Percentiles rank a stretch among this genome's conserved stretches.
Evolutionary conservation across 1,284 basidiomycete species (phyloP).

Genomic region (Sanghuangporus weigelae): DNA sequence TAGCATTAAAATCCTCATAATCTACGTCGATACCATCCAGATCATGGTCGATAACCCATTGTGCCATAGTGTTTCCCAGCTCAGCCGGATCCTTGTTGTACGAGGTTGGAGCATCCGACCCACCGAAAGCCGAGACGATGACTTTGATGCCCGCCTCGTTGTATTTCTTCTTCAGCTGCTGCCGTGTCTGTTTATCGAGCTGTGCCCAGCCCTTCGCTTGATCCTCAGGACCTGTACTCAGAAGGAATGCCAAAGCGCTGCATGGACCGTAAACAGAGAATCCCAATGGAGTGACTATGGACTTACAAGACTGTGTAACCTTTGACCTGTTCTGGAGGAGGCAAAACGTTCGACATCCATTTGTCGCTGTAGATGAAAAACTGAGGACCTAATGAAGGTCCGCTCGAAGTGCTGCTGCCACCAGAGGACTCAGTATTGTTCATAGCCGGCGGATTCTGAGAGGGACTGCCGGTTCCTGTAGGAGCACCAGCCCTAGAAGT

Average conservation of each 20-base stretch:
- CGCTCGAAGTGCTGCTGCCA: background rate
- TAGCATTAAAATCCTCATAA: conserved; percentile 22
- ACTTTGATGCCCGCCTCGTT: conserved; percentile 23
- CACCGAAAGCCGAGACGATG: conserved; percentile 23
- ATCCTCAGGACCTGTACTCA: conserved; percentile 19
- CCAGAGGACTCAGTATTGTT: background rate
- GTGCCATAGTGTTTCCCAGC: conserved; percentile 17
- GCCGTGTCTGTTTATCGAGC: conserved; percentile 16
- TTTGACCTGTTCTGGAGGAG: background rate
- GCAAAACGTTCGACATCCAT: background rate
- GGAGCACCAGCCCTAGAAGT: background rate
- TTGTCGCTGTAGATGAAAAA: conserved; percentile 12
- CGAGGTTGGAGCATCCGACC: conserved; percentile 20
- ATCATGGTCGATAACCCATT: conserved; percentile 21
- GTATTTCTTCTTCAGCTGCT: conserved; percentile 20
- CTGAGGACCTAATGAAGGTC: background rate
- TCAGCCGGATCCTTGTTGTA: conserved; percentile 16
- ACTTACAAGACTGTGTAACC: conserved; percentile 12
- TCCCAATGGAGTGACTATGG: background rate
- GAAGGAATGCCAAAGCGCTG: conserved; percentile 21
- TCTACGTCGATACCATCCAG: conserved; percentile 18
- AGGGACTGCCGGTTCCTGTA: background rate
- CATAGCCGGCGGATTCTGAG: background rate
- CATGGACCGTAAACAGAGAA: background rate
- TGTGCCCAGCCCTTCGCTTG: conserved; percentile 20